phyloP scores from a whole-genome alignment of 2,329 filamentous ascomycete genomes.

The Onygenales sp. region DNA sequence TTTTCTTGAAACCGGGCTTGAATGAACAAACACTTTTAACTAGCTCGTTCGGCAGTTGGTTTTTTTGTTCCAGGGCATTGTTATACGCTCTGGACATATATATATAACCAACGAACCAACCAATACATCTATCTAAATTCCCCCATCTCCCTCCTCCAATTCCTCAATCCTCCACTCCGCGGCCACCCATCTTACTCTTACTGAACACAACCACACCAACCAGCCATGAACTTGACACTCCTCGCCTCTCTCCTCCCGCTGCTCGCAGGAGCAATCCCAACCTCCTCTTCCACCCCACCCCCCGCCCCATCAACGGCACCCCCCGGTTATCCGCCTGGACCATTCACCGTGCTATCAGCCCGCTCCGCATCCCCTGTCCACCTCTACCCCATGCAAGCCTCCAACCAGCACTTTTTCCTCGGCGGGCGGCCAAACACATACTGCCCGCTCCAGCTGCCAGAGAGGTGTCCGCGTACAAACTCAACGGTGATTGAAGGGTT shows the following conservation, averaged over 20 bases:
- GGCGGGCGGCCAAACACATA: slow-evolving; percentile 39
- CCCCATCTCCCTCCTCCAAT: too few relatives aligned
- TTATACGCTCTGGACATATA: too few relatives aligned
- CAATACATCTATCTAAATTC: too few relatives aligned
- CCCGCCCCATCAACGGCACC: slow-evolving; percentile 4
- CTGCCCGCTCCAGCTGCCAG: slow-evolving; percentile 36
- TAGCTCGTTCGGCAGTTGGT: too few relatives aligned
- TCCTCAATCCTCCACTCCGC: too few relatives aligned
- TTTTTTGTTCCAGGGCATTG: too few relatives aligned
- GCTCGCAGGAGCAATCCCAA: slow-evolving; percentile 6
- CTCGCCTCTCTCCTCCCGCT: slow-evolving; percentile 7
- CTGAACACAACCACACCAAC: neutral
- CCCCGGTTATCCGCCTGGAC: neutral
- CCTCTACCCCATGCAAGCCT: slow-evolving; percentile 37
- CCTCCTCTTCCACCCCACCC: neutral
- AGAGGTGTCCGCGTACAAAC: slow-evolving; percentile 39
- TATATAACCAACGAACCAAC: too few relatives aligned
- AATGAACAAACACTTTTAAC: too few relatives aligned
- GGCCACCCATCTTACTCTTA: too few relatives aligned
- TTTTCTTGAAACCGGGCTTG: too few relatives aligned
- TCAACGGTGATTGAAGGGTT: slow-evolving; percentile 37
- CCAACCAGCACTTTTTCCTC: slow-evolving; percentile 41
- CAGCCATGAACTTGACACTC: slow-evolving; percentile 6
- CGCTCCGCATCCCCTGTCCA: slow-evolving; percentile 32
- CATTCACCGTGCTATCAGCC: slow-evolving; percentile 17